Percentiles rank a stretch among this genome's conserved stretches.
Conservation (phyloP, 1,284 basidiomycete species). For the Porphyrellus sp. region DNA sequence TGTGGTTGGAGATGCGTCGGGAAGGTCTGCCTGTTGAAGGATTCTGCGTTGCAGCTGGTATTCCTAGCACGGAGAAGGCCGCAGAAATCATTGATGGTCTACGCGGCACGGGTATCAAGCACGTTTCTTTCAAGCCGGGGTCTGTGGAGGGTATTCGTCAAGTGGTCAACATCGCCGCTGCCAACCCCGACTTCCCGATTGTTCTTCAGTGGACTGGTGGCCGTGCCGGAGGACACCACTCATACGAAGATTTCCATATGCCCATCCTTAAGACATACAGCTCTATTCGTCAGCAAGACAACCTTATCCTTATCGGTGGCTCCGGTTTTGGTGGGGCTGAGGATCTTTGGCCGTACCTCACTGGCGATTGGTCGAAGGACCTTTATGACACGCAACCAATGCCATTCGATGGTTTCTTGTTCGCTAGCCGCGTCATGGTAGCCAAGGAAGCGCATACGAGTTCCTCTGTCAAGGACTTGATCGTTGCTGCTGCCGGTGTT, state of each 20-base stretch:
- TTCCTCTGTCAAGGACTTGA: slow-evolving; percentile 92
- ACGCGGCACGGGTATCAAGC: slow-evolving; percentile 81
- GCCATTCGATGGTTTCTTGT: slow-evolving; percentile 98
- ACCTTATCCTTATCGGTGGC: slow-evolving; percentile 91
- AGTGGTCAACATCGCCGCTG: slow-evolving; percentile 92
- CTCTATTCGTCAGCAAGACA: slow-evolving; percentile 83
- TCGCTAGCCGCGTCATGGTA: slow-evolving; percentile 92
- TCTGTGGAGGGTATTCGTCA: slow-evolving; percentile 96
- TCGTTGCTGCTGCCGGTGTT: slow-evolving; percentile 92
- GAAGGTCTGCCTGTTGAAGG: slow-evolving; percentile 96
- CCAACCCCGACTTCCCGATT: slow-evolving; percentile 96
- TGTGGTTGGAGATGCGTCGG: slow-evolving; percentile 96
- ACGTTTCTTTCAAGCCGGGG: slow-evolving; percentile 96
- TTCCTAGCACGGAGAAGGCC: slow-evolving; percentile 91
- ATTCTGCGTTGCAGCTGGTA: slow-evolving; percentile 96
- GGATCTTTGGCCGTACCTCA: slow-evolving; percentile 96
- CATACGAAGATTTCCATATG: slow-evolving; percentile 98
- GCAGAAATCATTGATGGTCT: slow-evolving; percentile 87
- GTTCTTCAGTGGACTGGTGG: slow-evolving; percentile 99
- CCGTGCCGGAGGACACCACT: slow-evolving; percentile 98
- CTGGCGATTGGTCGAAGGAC: slow-evolving; percentile 90
- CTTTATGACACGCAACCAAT: slow-evolving; percentile 88
- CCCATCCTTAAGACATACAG: slow-evolving; percentile 91
- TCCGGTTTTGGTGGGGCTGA: slow-evolving; percentile 96
- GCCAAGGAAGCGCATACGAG: slow-evolving; percentile 97